A percentile compares a stretch with the other conserved stretches of the same genome.
These are phyloP conservation scores for Debaryomycetaceae sp. DNA, from an alignment of 1,139 yeast genomes.

Conservation along the genomic window DNA sequence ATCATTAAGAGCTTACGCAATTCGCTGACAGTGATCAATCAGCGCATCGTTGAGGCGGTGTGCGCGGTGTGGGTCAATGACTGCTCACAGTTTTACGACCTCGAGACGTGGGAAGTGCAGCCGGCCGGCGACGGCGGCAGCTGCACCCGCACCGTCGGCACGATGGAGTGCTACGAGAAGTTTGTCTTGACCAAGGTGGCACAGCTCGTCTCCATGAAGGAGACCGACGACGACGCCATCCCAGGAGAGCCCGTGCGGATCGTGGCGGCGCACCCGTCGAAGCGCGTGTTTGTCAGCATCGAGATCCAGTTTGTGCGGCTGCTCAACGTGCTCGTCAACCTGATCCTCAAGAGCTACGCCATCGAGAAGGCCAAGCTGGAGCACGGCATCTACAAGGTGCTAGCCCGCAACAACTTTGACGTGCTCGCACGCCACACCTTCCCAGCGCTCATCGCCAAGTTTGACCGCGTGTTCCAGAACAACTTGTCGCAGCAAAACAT, in stretches of 20 bases:
- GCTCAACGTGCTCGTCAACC: conserved; percentile 38
- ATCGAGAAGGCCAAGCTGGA: conserved; percentile 23
- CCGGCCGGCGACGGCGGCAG: conserved; percentile 10
- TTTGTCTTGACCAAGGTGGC: conserved; percentile 30
- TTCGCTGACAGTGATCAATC: conserved; percentile 31
- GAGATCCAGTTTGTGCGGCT: conserved; percentile 48
- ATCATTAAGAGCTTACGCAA: conserved; percentile 31
- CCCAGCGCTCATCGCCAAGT: conserved; percentile 30
- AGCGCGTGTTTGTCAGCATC: conserved; percentile 37
- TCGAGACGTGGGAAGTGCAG: conserved; percentile 39
- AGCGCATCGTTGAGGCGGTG: conserved; percentile 38
- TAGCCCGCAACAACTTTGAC: conserved; percentile 46
- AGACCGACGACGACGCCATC: conserved; percentile 12
- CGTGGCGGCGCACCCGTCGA: conserved; percentile 36
- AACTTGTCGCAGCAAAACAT: conserved; percentile 36
- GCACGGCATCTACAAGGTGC: conserved; percentile 32
- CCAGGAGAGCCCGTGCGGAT: conserved; percentile 18
- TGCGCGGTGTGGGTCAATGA: conserved; percentile 49
- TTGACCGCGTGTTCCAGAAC: conserved; percentile 34
- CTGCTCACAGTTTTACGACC: conserved; percentile 42
- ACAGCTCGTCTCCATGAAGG: conserved; percentile 22
- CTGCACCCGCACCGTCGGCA: conserved; percentile 32
- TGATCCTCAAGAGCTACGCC: conserved; percentile 40
- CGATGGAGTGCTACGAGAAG: conserved; percentile 35
- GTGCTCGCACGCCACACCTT: conserved; percentile 29